A percentile compares a stretch with the other conserved stretches of the same genome.
These are phyloP conservation scores for Allantophomopsis lycopodina DNA, from an alignment of 2,329 filamentous ascomycete species.

Conservation along the genomic window DNA sequence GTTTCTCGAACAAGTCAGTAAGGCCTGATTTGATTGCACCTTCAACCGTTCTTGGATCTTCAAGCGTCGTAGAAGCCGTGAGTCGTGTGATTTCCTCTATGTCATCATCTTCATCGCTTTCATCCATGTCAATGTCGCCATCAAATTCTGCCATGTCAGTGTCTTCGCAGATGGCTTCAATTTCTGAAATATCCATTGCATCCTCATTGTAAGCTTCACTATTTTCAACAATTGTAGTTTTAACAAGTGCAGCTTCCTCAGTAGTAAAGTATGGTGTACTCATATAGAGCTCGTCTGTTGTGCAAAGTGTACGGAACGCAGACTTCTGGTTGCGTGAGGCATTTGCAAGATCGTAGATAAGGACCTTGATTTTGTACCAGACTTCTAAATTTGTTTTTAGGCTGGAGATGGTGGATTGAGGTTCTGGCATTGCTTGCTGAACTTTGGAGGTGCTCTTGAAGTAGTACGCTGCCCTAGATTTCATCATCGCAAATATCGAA, in stretches of 20 bases:
- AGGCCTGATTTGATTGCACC: conserved; percentile 9
- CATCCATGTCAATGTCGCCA: too few relatives aligned
- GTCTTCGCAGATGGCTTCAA: background rate
- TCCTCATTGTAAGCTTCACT: conserved; percentile 4
- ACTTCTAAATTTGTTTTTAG: too few relatives aligned
- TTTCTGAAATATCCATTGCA: background rate
- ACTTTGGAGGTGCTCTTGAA: too few relatives aligned
- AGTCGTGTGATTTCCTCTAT: too few relatives aligned
- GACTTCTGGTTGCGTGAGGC: conserved; percentile 6
- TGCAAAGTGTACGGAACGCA: conserved; percentile 7
- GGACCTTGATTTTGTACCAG: conserved; percentile 6
- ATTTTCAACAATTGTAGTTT: conserved; percentile 6
- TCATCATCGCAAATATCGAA: too few relatives aligned
- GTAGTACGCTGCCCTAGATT: too few relatives aligned
- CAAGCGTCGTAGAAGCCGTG: too few relatives aligned
- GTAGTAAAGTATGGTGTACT: conserved; percentile 14
- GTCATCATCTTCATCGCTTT: too few relatives aligned
- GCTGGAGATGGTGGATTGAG: too few relatives aligned
- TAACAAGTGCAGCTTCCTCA: conserved; percentile 9
- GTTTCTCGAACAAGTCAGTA: too few relatives aligned
- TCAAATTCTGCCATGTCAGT: too few relatives aligned
- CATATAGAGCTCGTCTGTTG: conserved; percentile 15
- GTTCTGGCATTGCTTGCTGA: too few relatives aligned
- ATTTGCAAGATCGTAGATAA: conserved; percentile 12
- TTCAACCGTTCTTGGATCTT: conserved; percentile 10